These are phyloP conservation scores for Boechera stricta DNA, from an alignment of 345 rosid species.

Conservation along the genomic window DNA sequence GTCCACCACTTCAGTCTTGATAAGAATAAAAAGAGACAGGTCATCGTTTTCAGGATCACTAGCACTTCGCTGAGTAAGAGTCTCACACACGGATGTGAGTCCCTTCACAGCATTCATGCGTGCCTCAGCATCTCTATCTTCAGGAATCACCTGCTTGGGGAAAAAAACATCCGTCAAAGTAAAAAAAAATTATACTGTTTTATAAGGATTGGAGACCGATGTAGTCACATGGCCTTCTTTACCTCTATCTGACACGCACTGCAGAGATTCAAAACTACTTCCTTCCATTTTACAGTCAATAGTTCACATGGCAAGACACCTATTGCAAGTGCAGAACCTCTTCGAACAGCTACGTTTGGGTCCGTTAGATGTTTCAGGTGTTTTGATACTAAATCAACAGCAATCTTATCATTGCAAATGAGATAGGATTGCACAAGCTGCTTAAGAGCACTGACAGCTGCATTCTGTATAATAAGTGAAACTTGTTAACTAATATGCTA, in stretches of 20 bases:
- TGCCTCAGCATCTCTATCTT: slow-evolving; percentile 95
- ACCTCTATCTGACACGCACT: slow-evolving; percentile 83
- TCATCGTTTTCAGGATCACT: slow-evolving; percentile 51
- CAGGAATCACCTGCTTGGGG: slow-evolving; percentile 69
- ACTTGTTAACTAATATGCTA: slow-evolving; percentile 18
- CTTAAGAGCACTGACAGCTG: slow-evolving; percentile 77
- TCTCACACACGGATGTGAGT: slow-evolving; percentile 76
- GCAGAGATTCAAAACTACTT: slow-evolving; percentile 72
- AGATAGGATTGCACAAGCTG: slow-evolving; percentile 65
- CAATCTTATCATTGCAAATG: slow-evolving; percentile 42
- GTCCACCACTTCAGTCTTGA: slow-evolving; percentile 77
- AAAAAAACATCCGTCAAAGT: slow-evolving; percentile 24
- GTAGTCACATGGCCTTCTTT: slow-evolving; percentile 30
- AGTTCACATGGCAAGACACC: slow-evolving; percentile 79
- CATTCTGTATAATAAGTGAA: slow-evolving; percentile 55
- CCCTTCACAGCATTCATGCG: slow-evolving; percentile 91
- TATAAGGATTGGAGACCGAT: slow-evolving; percentile 3
- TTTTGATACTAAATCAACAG: slow-evolving; percentile 56
- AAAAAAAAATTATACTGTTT: slow-evolving; percentile 11
- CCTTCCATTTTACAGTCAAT: slow-evolving; percentile 67
- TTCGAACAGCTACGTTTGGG: slow-evolving; percentile 82
- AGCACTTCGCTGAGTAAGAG: slow-evolving; percentile 55
- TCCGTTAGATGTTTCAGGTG: slow-evolving; percentile 68
- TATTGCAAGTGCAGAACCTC: slow-evolving; percentile 88
- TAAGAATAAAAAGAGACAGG: slow-evolving; percentile 59